phyloP scores from a whole-genome alignment of 768 basidiomycete species.

The Psilocybe cyanescens region DNA sequence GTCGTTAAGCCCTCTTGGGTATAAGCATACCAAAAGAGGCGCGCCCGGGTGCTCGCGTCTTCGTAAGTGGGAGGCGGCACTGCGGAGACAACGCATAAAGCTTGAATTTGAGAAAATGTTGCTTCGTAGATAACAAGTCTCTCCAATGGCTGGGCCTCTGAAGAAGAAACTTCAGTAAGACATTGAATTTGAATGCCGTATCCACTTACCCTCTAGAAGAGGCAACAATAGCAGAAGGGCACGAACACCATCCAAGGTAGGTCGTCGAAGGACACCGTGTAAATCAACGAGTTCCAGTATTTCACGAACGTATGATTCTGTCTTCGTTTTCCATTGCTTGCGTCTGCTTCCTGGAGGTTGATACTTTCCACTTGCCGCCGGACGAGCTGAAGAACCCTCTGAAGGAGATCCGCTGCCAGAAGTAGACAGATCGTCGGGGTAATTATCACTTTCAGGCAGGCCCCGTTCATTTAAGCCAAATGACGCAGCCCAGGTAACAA shows the following conservation, averaged over 20 bases:
- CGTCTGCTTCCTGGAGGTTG: conserved; percentile 34
- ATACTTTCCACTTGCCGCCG: conserved; percentile 27
- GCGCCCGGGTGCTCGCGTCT: conserved; percentile 67
- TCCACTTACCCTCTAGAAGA: conserved; percentile 74
- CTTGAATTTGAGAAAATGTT: conserved; percentile 80
- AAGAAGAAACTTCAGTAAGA: conserved; percentile 2
- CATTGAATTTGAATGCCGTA: not conserved
- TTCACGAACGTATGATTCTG: conserved; percentile 75
- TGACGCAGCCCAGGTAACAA: conserved; percentile 89
- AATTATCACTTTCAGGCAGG: conserved; percentile 43
- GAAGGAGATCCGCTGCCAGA: not conserved
- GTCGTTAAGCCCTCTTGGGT: conserved; percentile 84
- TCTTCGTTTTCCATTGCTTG: conserved; percentile 53
- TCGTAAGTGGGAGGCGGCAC: conserved; percentile 42
- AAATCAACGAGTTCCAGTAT: conserved; percentile 81
- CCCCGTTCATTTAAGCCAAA: conserved; percentile 88
- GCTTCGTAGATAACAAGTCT: conserved; percentile 76
- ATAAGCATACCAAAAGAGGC: conserved; percentile 90
- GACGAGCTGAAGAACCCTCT: conserved; percentile 14
- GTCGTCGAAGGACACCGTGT: conserved; percentile 76
- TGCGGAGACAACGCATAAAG: conserved; percentile 65
- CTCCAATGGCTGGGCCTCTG: conserved; percentile 52
- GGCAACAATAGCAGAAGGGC: conserved; percentile 80
- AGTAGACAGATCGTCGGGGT: conserved; percentile 20
- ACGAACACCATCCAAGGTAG: conserved; percentile 87